Conservation (phyloP, 306 rosid genomes). For the Leucaena leucocephala region DNA sequence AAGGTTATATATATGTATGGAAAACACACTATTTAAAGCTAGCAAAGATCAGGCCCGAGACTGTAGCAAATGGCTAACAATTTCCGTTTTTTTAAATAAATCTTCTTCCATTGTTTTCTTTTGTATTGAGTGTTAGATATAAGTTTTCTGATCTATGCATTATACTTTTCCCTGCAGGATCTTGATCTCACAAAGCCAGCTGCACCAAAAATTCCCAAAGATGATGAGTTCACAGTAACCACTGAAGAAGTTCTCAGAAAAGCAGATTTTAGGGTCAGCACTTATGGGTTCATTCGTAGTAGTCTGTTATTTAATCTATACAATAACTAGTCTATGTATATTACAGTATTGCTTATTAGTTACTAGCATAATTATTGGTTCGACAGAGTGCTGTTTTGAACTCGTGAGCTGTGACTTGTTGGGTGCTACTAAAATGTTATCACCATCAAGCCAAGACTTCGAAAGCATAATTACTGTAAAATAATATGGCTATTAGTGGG, state of each 20-base stretch:
- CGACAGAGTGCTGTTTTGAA: no score
- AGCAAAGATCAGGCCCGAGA: neutral
- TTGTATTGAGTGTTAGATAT: slow-evolving; percentile 1
- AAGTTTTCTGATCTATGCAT: slow-evolving; percentile 31
- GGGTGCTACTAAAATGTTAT: no score
- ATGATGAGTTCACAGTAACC: slow-evolving; percentile 38
- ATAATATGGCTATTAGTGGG: neutral
- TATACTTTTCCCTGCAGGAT: slow-evolving; percentile 40
- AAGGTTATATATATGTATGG: neutral
- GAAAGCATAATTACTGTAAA: no score
- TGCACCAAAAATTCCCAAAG: slow-evolving; percentile 3
- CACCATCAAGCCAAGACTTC: no score
- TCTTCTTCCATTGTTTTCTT: slow-evolving; percentile 8
- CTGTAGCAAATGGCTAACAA: neutral
- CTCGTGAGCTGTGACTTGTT: no score
- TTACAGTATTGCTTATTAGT: neutral
- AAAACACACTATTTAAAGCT: neutral
- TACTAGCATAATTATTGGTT: neutral
- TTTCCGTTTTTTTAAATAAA: slow-evolving; percentile 5
- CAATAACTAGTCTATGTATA: neutral
- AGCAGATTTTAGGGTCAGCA: slow-evolving; percentile 59
- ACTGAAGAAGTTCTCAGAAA: slow-evolving; percentile 55
- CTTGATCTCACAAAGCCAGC: slow-evolving; percentile 55
- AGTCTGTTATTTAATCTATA: slow-evolving; percentile 23
- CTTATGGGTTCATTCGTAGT: slow-evolving; percentile 5